Evolutionary conservation across 1,284 basidiomycete species (phyloP), one percentile per base, ranked within the genome.

Genomic region (Irpex lacteus): DNA sequence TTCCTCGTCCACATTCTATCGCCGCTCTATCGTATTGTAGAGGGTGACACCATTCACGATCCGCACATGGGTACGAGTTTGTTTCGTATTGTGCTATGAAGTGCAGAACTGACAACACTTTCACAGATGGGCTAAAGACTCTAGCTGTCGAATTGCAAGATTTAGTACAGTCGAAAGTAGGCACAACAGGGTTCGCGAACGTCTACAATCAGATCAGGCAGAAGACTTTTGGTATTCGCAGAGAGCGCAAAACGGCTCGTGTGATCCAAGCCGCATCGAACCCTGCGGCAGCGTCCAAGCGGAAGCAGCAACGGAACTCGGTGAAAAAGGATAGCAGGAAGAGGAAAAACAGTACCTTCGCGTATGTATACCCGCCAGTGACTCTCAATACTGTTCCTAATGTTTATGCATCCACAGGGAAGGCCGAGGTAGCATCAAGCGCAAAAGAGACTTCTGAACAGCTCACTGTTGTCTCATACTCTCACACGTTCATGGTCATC

Each of bases 91-190:
- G 26, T 47, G 58, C 13, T 40, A 40, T n/a, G 5, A 9, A 2
- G 13, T 56, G 40, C 15, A 47, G 61, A 13, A 37, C 44, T 11
- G 58, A 64, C 26, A 52, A 21, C 11, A 34, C 19, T 52, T n/a
- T 13, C 59, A 9, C 6, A 96, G 96, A 92, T 44, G 94, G 95
- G 59, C 80, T 99, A 44, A 94, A 94, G 74, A 86, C 84, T 2
- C 83, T 96, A 0, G 90, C 94, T 0, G 81, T 85, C 11, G 96
- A 99, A 75, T 80, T 99, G 9, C 91, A 95, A 71, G 94, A 96
- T 63, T 85, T 98, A 15, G 79, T 99, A 0, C 96, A 96, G 72
- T 75, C 78, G 55, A 94, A 94, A 80, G 90, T 98, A 44, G 96
- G 96, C 32, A 87, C 89, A 11, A 91, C 90, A 0, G 85, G 83